Evolutionary conservation across 2,329 filamentous ascomycete species (phyloP), one percentile per base, ranked within the genome.

Genomic region (Colletotrichum musae): DNA sequence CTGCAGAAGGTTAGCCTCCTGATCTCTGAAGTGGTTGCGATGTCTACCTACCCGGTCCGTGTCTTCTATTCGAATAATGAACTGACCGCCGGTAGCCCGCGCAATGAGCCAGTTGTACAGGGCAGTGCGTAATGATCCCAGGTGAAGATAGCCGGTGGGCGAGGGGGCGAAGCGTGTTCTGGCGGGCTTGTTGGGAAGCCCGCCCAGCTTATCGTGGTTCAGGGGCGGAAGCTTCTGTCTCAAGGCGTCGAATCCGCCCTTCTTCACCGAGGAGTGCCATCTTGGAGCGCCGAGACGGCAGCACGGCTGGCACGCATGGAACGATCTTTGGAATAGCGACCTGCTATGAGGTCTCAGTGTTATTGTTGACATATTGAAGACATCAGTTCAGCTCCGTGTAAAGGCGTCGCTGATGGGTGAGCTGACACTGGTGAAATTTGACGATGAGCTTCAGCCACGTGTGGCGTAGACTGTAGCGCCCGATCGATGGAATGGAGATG

Each of bases 71-170:
- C 96, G 90, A 58, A 99, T 83, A 12, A 99, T 82, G 75, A 99
- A 99, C 78, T 97, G 92, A 6, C 96, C 96, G 5, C 92, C 91
- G 0, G 96, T 97, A 3, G 92, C 90, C 75, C 91, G 93, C 0
- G 96, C 95, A n/a, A 97, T 86, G 5, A 99, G 84, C 74, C 95
- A 98, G 76, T 97, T 98, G 84, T 94, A 98, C n/a, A 99, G 82
- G 0, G 97, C 97, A 0, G 96, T 99, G 68, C 96, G 88, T 43
- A 99, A 81, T 0, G 95, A 97, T 4, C 96, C 96, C 13, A 99
- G 85, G 80, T 99, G 96, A 26, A 99, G 86, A 75, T 95, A 95
- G 1, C 96, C 96, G 0, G 96, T 99, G 0, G 96, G 96, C 1
- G 96, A 98, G 0, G 96, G 96, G 1, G 97, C 96, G 80, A 99